Evolutionary conservation across 1,139 yeast species (phyloP), one percentile per base, ranked within the genome.

Genomic region (Candida glucosophila): DNA sequence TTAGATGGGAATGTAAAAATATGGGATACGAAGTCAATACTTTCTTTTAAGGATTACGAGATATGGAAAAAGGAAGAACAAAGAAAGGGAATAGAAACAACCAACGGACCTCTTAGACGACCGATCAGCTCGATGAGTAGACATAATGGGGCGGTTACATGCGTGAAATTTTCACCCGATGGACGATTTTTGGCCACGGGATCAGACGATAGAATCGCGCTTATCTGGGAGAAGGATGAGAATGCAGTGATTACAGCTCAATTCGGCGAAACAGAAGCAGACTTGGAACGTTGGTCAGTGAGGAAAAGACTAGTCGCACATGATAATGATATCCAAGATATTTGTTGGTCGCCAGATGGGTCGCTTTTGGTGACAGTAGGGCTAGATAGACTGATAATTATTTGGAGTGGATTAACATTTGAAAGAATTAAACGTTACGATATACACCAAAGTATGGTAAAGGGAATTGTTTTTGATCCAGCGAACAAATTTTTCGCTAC

Each of bases 261-360:
- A 35, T 63, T 64, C 39, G 71, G 71, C 3, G 69, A 67, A 23
- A 56, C 71, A 26, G 74, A 73, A 30, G 64, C 66, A 5, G 95
- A 85, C 40, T 47, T 76, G 25, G 96, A 88, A 47, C 92, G 80
- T 41, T 90, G 97, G 97, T 79, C 90, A 1, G 96, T 88, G 2
- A 60, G 95, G 15, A 82, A 82, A 44, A 68, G 97, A 42, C 65
- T 86, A 15, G 95, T 83, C 13, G 98, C 96, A 1, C 98, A 90
- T 52, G 97, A 90, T 36, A 90, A 88, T 45, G 98, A 90, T 55
- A 83, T 90, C 25, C 98, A 90, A 47, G 98, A 90, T 50, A 77
- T 90, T 36, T 93, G 95, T 22, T 90, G 98, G 98, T 82, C 95
- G 2, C 97, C 97, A 0, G 97, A 90, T 47, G 82, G 93, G 2